These are phyloP conservation scores for Punctularia strigosozonata DNA, from an alignment of 768 basidiomycete genomes.

Conservation along the genomic window DNA sequence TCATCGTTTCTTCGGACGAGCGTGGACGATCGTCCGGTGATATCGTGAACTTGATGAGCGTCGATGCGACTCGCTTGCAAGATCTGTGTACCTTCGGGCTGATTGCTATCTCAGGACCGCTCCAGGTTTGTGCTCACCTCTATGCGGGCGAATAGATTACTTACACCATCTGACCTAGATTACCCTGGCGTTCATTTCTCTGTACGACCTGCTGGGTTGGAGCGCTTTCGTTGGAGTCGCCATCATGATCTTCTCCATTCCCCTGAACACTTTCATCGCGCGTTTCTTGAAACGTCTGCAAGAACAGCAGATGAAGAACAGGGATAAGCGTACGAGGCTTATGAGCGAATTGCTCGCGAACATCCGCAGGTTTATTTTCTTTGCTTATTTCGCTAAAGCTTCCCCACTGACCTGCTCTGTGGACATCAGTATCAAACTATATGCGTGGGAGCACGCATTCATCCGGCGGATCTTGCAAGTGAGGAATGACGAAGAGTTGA, in stretches of 20 bases:
- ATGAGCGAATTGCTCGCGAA: conserved; percentile 94
- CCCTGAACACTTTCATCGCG: conserved; percentile 66
- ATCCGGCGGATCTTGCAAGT: conserved; percentile 67
- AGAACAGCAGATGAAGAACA: conserved; percentile 86
- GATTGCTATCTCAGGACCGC: conserved; percentile 76
- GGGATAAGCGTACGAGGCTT: conserved; percentile 69
- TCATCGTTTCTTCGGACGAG: conserved; percentile 81
- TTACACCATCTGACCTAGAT: conserved; percentile 33
- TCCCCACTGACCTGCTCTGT: too few relatives aligned
- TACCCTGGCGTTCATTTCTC: conserved; percentile 75
- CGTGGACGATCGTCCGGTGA: conserved; percentile 76
- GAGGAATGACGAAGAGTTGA: conserved; percentile 73
- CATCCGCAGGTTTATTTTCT: conserved; percentile 54
- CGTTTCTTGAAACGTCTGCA: conserved; percentile 64
- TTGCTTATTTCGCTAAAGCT: background rate
- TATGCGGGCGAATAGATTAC: too few relatives aligned
- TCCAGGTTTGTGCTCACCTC: conserved; percentile 42
- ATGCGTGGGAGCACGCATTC: conserved; percentile 93
- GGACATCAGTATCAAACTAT: conserved; percentile 83
- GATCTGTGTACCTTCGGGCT: conserved; percentile 77
- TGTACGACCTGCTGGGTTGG: conserved; percentile 89
- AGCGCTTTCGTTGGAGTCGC: conserved; percentile 82
- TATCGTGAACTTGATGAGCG: conserved; percentile 90
- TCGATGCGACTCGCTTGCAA: conserved; percentile 70
- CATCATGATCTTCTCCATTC: conserved; percentile 77